Conservation (phyloP, 2,329 filamentous ascomycete genomes). For the Fusarium subglutinans region DNA sequence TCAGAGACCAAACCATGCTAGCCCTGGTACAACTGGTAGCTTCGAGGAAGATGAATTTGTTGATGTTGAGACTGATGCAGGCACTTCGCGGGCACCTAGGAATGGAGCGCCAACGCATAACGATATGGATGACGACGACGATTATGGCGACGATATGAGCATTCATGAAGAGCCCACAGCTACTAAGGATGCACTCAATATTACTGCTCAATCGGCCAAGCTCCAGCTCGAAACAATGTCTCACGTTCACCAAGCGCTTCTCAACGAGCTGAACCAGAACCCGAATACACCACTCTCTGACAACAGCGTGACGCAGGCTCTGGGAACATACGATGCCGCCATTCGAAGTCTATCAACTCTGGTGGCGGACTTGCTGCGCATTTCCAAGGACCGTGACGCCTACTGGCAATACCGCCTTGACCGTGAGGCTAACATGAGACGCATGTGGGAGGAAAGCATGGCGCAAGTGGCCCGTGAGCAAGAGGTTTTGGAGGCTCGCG, state of each 20-base stretch:
- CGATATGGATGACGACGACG: conserved; percentile 75
- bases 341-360: conserved; percentile 87
- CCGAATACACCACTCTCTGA: conserved; percentile 80
- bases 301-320: conserved; percentile 76
- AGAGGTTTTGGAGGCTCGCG: conserved; percentile 85
- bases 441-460: conserved; percentile 99
- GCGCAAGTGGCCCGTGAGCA: conserved; percentile 95
- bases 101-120: conserved; percentile 50
- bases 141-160: conserved; percentile 78
- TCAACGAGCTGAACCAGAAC: conserved; percentile 72
- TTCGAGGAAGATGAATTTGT: conserved; percentile 63
- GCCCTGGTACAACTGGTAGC: conserved; percentile 59
- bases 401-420: conserved; percentile 98
- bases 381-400: conserved; percentile 91
- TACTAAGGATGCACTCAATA: conserved; percentile 94
- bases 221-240: conserved; percentile 91
- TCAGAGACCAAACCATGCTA: conserved; percentile 50
- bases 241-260: conserved; percentile 83
- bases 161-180: conserved; percentile 76
- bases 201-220: conserved; percentile 94
- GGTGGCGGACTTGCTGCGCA: conserved; percentile 86
- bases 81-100: conserved; percentile 49
- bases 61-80: conserved; percentile 58
- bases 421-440: conserved; percentile 87
- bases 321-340: conserved; percentile 87